These are phyloP conservation scores for Aspergillus alliaceus DNA, from an alignment of 2,329 filamentous ascomycete species.

Conservation along the genomic window DNA sequence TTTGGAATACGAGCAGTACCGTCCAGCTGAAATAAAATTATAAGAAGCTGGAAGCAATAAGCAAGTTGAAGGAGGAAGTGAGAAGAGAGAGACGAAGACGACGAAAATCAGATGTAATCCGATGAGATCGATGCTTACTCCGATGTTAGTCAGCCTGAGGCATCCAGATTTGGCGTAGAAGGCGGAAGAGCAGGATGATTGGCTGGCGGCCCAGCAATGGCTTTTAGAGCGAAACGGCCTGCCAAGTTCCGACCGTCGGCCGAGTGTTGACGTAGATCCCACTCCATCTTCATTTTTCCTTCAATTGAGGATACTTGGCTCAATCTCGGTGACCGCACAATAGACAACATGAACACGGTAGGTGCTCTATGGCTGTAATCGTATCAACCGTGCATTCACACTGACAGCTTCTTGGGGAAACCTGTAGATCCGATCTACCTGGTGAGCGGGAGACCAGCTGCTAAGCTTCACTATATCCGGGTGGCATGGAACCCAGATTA, in stretches of 20 bases:
- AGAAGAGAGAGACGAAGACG: not conserved
- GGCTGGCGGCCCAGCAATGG: not conserved
- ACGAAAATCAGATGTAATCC: slow-evolving; percentile 1
- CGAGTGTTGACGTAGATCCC: slow-evolving; percentile 20
- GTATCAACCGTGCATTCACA: not conserved
- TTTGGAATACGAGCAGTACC: not conserved
- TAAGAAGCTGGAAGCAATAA: not conserved
- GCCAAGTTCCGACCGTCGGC: slow-evolving; percentile 4
- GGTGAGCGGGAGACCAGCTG: slow-evolving; percentile 43
- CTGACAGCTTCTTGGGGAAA: slow-evolving; percentile 9
- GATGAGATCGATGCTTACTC: slow-evolving; percentile 3
- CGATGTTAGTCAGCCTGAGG: slow-evolving; percentile 24
- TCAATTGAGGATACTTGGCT: not conserved
- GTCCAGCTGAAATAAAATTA: not conserved
- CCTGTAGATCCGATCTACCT: slow-evolving; percentile 57
- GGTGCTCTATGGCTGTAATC: slow-evolving; percentile 16
- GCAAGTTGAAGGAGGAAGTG: not conserved
- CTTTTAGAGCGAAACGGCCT: slow-evolving; percentile 1
- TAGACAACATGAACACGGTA: slow-evolving; percentile 54
- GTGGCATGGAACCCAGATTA: not conserved
- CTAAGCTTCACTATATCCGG: slow-evolving; percentile 3
- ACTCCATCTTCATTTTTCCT: slow-evolving; percentile 8
- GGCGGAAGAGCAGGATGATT: not conserved
- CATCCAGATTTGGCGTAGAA: slow-evolving; percentile 9
- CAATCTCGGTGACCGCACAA: not conserved